phyloP scores from a whole-genome alignment of 495 filamentous ascomycete genomes.

The Usnea hakonensis region DNA sequence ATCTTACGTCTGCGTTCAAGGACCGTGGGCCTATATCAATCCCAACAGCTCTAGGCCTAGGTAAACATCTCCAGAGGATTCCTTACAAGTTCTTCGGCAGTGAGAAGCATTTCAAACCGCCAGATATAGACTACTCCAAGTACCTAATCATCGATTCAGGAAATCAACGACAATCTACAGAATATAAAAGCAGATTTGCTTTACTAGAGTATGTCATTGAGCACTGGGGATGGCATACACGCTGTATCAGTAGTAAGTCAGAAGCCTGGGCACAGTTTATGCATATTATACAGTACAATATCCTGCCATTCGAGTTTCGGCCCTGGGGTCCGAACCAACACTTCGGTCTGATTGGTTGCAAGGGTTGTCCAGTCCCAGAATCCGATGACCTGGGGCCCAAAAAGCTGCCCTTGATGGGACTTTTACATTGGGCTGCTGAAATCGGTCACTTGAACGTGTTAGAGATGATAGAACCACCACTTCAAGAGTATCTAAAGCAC shows the following conservation, averaged over 20 bases:
- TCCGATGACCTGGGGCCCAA: not conserved
- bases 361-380: not conserved
- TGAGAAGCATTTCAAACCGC: not conserved
- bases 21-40: slow-evolving; percentile 8
- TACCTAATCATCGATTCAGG: not conserved
- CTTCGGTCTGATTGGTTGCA: slow-evolving; percentile 10
- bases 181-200: not conserved
- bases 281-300: slow-evolving; percentile 4
- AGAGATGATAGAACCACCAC: not conserved
- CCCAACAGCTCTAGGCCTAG: slow-evolving; percentile 4
- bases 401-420: not conserved
- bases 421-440: slow-evolving; percentile 14
- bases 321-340: slow-evolving; percentile 16
- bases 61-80: not conserved
- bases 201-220: slow-evolving; percentile 13
- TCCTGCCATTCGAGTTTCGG: slow-evolving; percentile 12
- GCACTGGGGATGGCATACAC: slow-evolving; percentile 12
- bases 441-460: slow-evolving; percentile 5
- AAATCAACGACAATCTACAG: not conserved
- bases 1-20: slow-evolving; percentile 5
- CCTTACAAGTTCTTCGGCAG: not conserved
- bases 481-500: slow-evolving; percentile 2
- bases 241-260: not conserved
- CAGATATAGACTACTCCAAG: not conserved
- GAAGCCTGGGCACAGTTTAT: not conserved